Evolutionary conservation across 2,329 filamentous ascomycete species (phyloP).

Genomic region (Colletotrichum sp.): DNA sequence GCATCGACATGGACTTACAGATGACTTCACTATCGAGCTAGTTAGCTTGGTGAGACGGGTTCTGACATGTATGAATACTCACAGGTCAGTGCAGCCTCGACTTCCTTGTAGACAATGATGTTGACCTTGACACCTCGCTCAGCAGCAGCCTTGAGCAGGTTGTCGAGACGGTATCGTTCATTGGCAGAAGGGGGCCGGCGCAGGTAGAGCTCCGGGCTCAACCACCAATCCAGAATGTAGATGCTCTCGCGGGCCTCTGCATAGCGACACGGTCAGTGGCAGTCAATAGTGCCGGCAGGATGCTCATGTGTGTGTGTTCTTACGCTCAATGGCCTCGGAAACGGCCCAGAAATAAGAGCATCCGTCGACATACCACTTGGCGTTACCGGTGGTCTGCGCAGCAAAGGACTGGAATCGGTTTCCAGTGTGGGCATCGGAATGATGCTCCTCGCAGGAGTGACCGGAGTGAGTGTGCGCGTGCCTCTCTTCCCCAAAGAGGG

Average conservation of each 20-base stretch:
- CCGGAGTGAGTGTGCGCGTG: slow-evolving; percentile 51
- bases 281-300: neutral
- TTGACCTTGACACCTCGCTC: slow-evolving; percentile 84
- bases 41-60: slow-evolving; percentile 14
- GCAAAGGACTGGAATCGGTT: slow-evolving; percentile 74
- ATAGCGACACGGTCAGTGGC: slow-evolving; percentile 16
- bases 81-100: slow-evolving; percentile 80
- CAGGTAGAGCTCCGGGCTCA: slow-evolving; percentile 87
- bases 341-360: slow-evolving; percentile 88
- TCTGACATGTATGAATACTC: slow-evolving; percentile 50
- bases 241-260: slow-evolving; percentile 75
- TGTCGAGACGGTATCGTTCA: slow-evolving; percentile 83
- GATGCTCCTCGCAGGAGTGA: slow-evolving; percentile 44
- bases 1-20: slow-evolving; percentile 35
- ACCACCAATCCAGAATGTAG: slow-evolving; percentile 91
- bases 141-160: slow-evolving; percentile 81
- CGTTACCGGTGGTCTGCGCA: slow-evolving; percentile 72
- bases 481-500: slow-evolving; percentile 42
- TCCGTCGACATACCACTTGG: slow-evolving; percentile 89
- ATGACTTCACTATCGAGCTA: slow-evolving; percentile 40
- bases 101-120: slow-evolving; percentile 92
- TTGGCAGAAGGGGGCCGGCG: slow-evolving; percentile 82
- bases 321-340: slow-evolving; percentile 74
- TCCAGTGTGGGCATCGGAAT: slow-evolving; percentile 45
- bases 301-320: slow-evolving; percentile 11